Evolutionary conservation across 2,329 filamentous ascomycete genomes (phyloP).

Genomic region (Alternaria sp.): DNA sequence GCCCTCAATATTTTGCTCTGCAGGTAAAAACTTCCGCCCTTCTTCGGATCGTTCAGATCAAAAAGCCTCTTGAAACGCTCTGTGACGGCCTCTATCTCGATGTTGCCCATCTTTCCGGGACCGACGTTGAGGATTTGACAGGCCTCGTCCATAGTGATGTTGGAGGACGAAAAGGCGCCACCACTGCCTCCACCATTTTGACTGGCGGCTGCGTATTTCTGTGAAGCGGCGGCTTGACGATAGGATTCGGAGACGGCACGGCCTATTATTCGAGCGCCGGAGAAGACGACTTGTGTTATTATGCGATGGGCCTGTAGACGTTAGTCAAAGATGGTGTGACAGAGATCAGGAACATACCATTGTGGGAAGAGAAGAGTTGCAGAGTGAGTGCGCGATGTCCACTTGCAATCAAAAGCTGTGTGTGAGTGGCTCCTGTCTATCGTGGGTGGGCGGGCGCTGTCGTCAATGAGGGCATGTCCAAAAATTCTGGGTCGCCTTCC

Average conservation of each 20-base stretch:
- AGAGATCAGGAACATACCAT: conserved; percentile 34
- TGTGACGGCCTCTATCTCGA: conserved; percentile 80
- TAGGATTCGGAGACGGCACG: conserved; percentile 94
- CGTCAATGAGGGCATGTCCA: conserved; percentile 25
- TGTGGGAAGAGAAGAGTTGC: not conserved
- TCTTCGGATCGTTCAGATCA: conserved; percentile 91
- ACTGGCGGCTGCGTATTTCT: conserved; percentile 79
- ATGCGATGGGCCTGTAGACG: conserved; percentile 82
- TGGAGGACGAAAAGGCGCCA: conserved; percentile 66
- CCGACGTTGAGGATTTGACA: conserved; percentile 97
- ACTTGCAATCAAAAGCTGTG: not conserved
- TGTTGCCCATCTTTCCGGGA: conserved; percentile 78
- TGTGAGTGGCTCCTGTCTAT: conserved; percentile 3
- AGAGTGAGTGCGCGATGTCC: not conserved
- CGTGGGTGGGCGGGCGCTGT: conserved; percentile 23
- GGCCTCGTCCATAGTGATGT: conserved; percentile 93
- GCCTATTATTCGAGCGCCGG: conserved; percentile 89
- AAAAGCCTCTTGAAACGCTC: conserved; percentile 94
- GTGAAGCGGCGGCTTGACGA: conserved; percentile 89
- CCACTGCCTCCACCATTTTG: conserved; percentile 60
- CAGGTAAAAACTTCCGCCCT: conserved; percentile 96
- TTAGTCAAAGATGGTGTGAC: conserved; percentile 29
- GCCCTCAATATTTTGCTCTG: conserved; percentile 96
- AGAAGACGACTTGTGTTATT: conserved; percentile 90
- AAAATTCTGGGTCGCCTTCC: conserved; percentile 42